Base-by-base conservation (phyloP, 2,329 filamentous ascomycete genomes). In the Parascedosporium putredinis region DNA sequence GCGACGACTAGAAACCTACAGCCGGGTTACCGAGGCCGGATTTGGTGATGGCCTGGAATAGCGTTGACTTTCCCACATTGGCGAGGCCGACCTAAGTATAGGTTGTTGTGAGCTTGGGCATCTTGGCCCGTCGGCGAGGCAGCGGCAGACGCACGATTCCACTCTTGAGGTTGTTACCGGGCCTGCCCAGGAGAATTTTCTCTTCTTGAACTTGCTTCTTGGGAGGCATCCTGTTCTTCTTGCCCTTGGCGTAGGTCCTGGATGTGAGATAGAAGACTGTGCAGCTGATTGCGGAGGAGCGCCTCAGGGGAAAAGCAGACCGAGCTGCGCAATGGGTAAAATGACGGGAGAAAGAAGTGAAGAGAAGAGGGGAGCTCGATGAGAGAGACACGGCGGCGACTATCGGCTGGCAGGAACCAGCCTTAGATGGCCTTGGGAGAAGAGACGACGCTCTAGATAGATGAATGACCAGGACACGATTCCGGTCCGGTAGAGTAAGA, bases 1-100 rank as follows among this genome's bases (percentile, higher is more conserved):
- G 2, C 5, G 59, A 58, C 56, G 58, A 59, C 60, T 57, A 60
- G 40, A 53, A 50, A 77, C 81, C 70, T 77, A 88, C 84, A 75
- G 93, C 93, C 62, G 94, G 94, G 75, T 97, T 98, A 73, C 94
- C 93, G 63, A 98, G 84, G 57, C 83, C 82, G 71, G 86, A 95
- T 78, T 96, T 97, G 66, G 93, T 98, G 72, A 98, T 96, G 66
- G 93, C 89, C 77, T 98, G 94, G 81, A 98, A 98, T 62, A 98
- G 83, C 29, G 94, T 98, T 58, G 93, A 98, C 76, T 98, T 98
- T 70, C 93, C 93, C 61, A 98, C 94, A 71, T 98, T 98, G 70
- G 93, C 93, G 63, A 98, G 83, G 73, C 93, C 93, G 70, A 98
- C 89, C 89, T 95, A 63, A 61, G 60, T 46, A 50, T 51, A 51